Evolutionary conservation across 495 filamentous ascomycete species (phyloP).

Genomic region (Aspergillus homomorphus): DNA sequence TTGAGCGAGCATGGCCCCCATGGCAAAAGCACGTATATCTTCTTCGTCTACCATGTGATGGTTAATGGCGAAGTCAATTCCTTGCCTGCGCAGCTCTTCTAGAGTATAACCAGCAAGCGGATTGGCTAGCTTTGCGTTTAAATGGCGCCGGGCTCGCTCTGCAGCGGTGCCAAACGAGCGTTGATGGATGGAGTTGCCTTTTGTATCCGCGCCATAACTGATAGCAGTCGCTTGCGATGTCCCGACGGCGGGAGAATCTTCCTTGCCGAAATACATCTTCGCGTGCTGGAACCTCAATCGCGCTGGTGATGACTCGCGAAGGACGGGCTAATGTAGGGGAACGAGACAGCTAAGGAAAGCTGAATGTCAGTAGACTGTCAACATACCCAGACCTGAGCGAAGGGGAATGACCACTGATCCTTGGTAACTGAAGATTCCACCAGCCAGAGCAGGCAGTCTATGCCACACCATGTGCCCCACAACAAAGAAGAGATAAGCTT

Average conservation of each 20-base stretch:
- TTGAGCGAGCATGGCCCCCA: conserved; percentile 71
- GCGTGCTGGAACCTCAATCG: background rate
- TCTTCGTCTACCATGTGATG: conserved; percentile 57
- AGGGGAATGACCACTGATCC: background rate
- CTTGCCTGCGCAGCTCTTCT: conserved; percentile 58
- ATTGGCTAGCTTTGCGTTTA: conserved; percentile 64
- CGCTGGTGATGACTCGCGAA: background rate
- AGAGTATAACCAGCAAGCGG: conserved; percentile 63
- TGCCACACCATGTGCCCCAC: background rate
- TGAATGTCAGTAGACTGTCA: background rate
- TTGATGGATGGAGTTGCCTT: conserved; percentile 24
- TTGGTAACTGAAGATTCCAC: background rate
- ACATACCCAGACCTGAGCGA: background rate
- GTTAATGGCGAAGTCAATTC: conserved; percentile 61
- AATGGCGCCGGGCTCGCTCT: conserved; percentile 49
- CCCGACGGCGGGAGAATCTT: conserved; percentile 9
- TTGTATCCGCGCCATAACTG: conserved; percentile 12
- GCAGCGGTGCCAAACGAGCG: conserved; percentile 38
- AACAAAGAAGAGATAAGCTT: background rate
- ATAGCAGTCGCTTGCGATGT: conserved; percentile 15
- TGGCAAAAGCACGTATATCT: conserved; percentile 66
- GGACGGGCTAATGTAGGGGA: background rate
- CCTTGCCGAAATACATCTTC: conserved; percentile 16
- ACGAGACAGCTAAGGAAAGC: background rate
- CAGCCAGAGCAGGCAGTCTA: background rate